Evolutionary conservation across 495 filamentous ascomycete genomes (phyloP), one percentile per base, ranked within the genome.

Genomic region (Talaromyces wortmannii): DNA sequence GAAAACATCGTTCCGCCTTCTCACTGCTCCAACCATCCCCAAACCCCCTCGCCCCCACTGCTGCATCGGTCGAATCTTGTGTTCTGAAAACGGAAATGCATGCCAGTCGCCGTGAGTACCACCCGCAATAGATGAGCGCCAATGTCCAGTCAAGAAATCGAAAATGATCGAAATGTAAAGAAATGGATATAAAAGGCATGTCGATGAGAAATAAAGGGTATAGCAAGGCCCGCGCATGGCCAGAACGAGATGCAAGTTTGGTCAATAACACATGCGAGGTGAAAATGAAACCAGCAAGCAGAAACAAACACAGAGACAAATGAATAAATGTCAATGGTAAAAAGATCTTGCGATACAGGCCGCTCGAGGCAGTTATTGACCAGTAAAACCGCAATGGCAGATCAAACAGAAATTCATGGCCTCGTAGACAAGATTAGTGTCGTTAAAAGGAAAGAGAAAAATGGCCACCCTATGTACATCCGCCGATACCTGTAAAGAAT

Each of bases 101-200:
- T 48, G 29, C 46, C 15, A n/a, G 31, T 13, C 29, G 31, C 8
- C 23, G 46, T 15, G 31, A 31, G 23, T 23, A 23, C 23, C 23
- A 23, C 23, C 23, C 23, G 23, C 23, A 23, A 23, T 23, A 23
- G 36, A 40, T 40, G 36, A 13, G 36, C 36, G 36, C 44, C 44
- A 46, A 46, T n/a, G 7, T 46, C 47, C 30, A 36, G 29, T 52
- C 50, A 43, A 31, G 31, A 43, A 52, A 40, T 7, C 15, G 40
- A 40, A n/a, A 8, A 13, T 13, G 33, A 50, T 50, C 12, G 30
- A 31, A 50, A 50, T 32, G n/a, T 43, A 43, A 43, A 11, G 11
- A 23, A 46, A 83, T 2, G 8, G 16, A 52, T n/a, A 43, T 44
- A 40, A 43, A 52, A 12, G 50, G 10, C 31, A 44, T 52, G 33